phyloP scores from a whole-genome alignment of 805 yeast species.

The Isabelozyma heimii region DNA sequence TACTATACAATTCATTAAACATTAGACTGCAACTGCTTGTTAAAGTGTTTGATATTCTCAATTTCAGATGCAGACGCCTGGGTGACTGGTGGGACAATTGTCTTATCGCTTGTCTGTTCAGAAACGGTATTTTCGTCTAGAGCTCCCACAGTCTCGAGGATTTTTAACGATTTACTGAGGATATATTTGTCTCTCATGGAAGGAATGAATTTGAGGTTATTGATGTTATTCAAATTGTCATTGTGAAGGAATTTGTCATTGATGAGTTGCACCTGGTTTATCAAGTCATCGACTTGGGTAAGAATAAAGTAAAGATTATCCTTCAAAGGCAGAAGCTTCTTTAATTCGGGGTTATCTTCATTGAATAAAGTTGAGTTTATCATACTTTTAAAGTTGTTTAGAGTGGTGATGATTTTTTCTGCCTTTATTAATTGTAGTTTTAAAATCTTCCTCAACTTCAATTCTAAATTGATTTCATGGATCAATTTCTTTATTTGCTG shows the following conservation, averaged over 20 bases:
- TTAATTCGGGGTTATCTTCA: slow-evolving; percentile 19
- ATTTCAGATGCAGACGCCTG: not conserved
- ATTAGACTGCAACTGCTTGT: not conserved
- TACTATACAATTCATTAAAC: not conserved
- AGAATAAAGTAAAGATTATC: slow-evolving; percentile 46
- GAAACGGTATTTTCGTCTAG: slow-evolving; percentile 1
- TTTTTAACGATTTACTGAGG: slow-evolving; percentile 33
- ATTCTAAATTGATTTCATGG: slow-evolving; percentile 40
- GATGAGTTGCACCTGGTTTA: slow-evolving; percentile 24
- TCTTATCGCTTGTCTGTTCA: not conserved
- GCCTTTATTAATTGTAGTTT: slow-evolving; percentile 39
- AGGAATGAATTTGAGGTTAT: slow-evolving; percentile 24
- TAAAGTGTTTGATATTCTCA: not conserved
- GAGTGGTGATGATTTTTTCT: slow-evolving; percentile 26
- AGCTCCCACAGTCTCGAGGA: slow-evolving; percentile 25
- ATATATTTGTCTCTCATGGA: slow-evolving; percentile 38
- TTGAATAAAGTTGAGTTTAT: slow-evolving; percentile 9
- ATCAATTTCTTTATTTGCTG: slow-evolving; percentile 28
- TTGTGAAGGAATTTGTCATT: slow-evolving; percentile 17
- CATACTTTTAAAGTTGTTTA: slow-evolving; percentile 26
- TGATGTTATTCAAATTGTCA: slow-evolving; percentile 18
- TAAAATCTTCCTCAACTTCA: slow-evolving; percentile 41
- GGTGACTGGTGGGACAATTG: not conserved
- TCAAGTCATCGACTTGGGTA: slow-evolving; percentile 40
- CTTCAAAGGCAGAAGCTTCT: slow-evolving; percentile 42